Evolutionary conservation across 495 filamentous ascomycete species (phyloP), one percentile per base, ranked within the genome.

Genomic region (Podospora tetraspora): DNA sequence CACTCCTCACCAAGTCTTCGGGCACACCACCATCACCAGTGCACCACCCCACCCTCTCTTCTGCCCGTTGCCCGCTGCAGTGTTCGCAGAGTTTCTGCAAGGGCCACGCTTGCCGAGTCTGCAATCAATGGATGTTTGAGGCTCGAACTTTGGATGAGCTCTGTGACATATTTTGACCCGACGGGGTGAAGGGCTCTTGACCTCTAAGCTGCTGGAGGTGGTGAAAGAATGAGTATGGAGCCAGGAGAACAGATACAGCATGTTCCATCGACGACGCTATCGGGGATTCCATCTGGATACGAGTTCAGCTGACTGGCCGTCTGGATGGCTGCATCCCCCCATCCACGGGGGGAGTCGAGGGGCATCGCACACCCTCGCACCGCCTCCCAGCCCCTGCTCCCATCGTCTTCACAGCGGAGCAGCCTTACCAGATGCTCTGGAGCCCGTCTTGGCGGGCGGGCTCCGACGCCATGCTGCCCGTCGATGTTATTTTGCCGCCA

Each of bases 401-500:
- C 27, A 25, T 37, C 62, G 32, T 52, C 62, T 32, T 27, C 58
- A 7, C 58, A 66, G 65, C 65, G 57, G 57, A 61, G 65, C 57
- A 66, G 64, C 65, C 65, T 66, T 43, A 59, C 64, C 63, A 65
- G 25, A 58, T 65, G 27, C 25, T 65, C 62, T 57, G 64, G 64
- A 12, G 43, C 43, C 57, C 24, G 27, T 27, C 64, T 66, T 66
- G 64, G 64, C 64, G 59, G 27, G 13, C 22, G 16, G 59, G 59
- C 59, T 60, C 59, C 59, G 59, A 60, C 59, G 7, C 16, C 16
- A 52, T 59, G 24, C 22, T 21, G 63, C 16, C 63, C 7, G 22
- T 27, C 11, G 58, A 60, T 24, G 23, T 60, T 60, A 25, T 29
- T 24, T 60, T 60, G 23, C 59, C 59, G 21, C 23, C 59, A 60